Percentiles rank a stretch among this genome's conserved stretches.
Conservation (phyloP, 352 stramenopile genomes). For the Aphanomyces astaci region DNA sequence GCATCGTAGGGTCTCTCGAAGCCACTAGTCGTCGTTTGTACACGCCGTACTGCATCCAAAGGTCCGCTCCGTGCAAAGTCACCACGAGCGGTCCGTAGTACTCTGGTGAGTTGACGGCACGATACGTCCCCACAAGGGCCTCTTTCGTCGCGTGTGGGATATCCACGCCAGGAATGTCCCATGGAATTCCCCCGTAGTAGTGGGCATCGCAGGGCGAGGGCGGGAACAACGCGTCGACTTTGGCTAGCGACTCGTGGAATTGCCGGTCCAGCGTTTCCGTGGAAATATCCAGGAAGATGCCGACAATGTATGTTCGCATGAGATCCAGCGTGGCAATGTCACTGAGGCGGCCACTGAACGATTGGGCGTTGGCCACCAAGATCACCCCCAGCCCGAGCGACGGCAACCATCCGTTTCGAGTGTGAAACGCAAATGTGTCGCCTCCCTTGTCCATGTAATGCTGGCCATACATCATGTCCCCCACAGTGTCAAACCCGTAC, state of each 20-base stretch:
- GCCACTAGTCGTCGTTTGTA: not conserved
- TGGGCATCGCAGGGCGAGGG: conserved; percentile 30
- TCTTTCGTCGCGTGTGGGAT: conserved; percentile 27
- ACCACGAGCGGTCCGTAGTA: conserved; percentile 29
- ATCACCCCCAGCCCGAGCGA: conserved; percentile 43
- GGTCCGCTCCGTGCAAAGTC: not conserved
- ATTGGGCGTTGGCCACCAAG: conserved; percentile 54
- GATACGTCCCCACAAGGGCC: conserved; percentile 41
- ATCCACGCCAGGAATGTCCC: conserved; percentile 28
- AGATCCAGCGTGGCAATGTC: conserved; percentile 47
- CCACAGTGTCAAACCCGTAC: conserved; percentile 59
- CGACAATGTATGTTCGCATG: conserved; percentile 55
- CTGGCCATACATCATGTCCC: conserved; percentile 46
- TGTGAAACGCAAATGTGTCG: conserved; percentile 46
- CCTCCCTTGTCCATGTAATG: conserved; percentile 63
- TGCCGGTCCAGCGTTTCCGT: conserved; percentile 41
- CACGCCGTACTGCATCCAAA: not conserved
- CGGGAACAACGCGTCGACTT: conserved; percentile 29
- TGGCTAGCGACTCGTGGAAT: conserved; percentile 32
- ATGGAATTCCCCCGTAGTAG: conserved; percentile 42
- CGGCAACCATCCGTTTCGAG: conserved; percentile 44
- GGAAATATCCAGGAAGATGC: conserved; percentile 55
- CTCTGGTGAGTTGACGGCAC: conserved; percentile 28
- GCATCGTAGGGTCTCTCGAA: not conserved
- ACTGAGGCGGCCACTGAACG: conserved; percentile 19